Conservation (phyloP, 257 asterid species). For the Plantago major region DNA sequence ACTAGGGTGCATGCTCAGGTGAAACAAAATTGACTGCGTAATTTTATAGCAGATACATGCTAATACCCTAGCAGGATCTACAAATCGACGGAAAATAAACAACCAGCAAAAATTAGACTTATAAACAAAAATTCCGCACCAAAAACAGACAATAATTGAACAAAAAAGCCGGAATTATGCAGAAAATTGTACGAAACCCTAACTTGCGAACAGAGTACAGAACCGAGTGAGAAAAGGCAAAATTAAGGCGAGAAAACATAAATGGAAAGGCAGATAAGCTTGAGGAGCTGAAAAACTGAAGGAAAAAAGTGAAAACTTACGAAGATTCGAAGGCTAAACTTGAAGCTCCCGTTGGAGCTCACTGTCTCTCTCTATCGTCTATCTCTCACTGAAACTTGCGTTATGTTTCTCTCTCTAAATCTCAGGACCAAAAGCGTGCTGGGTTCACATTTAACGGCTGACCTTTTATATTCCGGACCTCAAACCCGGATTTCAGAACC, state of each 20-base stretch:
- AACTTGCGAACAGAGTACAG: too few species aligned
- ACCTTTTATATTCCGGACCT: conserved; percentile 3
- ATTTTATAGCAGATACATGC: background rate
- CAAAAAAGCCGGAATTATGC: background rate
- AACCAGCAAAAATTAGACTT: too few species aligned
- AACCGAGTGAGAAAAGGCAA: background rate
- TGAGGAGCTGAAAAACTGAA: background rate
- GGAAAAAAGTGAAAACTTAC: background rate
- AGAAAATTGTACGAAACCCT: too few species aligned
- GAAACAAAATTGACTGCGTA: background rate
- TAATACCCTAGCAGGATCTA: background rate
- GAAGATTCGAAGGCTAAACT: conserved; percentile 5
- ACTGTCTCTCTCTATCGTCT: background rate
- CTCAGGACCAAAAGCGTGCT: background rate
- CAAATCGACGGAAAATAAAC: background rate
- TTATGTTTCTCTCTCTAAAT: background rate
- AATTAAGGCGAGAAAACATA: background rate
- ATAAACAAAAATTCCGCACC: background rate
- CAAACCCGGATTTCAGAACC: conserved; percentile 8
- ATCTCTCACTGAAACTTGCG: too few species aligned
- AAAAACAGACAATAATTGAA: background rate
- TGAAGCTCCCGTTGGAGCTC: conserved; percentile 1
- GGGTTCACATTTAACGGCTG: conserved; percentile 9
- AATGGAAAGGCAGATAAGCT: background rate
- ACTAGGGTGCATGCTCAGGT: background rate